Conservation (phyloP, 768 basidiomycete species). For the Pulveroboletus sp. region DNA sequence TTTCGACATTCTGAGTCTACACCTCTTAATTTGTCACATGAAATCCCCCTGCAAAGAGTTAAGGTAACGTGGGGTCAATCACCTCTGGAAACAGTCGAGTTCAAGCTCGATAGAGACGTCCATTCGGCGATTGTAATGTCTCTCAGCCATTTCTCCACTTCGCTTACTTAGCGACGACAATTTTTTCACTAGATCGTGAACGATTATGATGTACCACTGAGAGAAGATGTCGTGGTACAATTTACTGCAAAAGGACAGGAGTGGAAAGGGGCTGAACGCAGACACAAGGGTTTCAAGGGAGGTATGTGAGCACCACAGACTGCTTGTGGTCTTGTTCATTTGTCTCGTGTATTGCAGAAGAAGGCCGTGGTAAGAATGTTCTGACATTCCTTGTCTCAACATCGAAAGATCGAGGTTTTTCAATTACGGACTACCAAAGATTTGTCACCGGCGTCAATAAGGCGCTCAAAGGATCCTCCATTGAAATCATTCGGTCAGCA, state of each 20-base stretch:
- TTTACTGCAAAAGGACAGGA: slow-evolving; percentile 8
- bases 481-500: slow-evolving; percentile 17
- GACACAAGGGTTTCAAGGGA: slow-evolving; percentile 19
- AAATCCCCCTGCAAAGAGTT: slow-evolving; percentile 2
- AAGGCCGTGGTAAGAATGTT: neutral
- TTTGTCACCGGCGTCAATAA: slow-evolving; percentile 16
- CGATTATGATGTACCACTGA: slow-evolving; percentile 7
- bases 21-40: slow-evolving; percentile 16
- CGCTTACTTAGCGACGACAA: neutral
- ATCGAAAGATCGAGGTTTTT: slow-evolving; percentile 13
- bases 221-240: slow-evolving; percentile 20
- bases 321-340: neutral
- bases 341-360: slow-evolving; percentile 14
- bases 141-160: neutral
- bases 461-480: neutral
- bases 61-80: slow-evolving; percentile 10
- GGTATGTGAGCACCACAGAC: slow-evolving; percentile 18
- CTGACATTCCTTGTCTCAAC: slow-evolving; percentile 26
- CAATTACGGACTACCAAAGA: slow-evolving; percentile 19
- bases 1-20: slow-evolving; percentile 12
- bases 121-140: slow-evolving; percentile 12
- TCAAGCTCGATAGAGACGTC: slow-evolving; percentile 19
- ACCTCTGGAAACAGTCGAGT: slow-evolving; percentile 7
- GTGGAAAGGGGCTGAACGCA: slow-evolving; percentile 10
- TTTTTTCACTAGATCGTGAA: slow-evolving; percentile 23